These are phyloP conservation scores for Coniella lustricola DNA, from an alignment of 2,329 filamentous ascomycete genomes.

Conservation along the genomic window DNA sequence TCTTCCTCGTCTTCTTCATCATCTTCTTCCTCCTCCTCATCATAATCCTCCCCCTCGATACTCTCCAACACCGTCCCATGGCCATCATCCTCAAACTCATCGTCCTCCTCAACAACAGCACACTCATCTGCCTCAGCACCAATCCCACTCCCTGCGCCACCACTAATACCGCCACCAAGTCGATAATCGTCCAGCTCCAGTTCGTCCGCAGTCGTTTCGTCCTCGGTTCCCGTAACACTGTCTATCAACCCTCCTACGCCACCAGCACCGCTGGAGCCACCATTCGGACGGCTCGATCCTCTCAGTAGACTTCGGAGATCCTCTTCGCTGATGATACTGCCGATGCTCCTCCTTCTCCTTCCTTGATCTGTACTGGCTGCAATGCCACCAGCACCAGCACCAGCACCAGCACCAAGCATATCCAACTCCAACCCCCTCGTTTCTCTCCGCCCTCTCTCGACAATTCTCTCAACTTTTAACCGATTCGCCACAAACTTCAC, in stretches of 20 bases:
- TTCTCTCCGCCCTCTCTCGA: constrained; percentile 52
- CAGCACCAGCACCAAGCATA: neutral
- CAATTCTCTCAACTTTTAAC: constrained; percentile 68
- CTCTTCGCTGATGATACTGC: constrained; percentile 55
- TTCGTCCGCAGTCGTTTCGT: constrained; percentile 16
- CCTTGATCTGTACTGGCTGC: constrained; percentile 22
- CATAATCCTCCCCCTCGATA: neutral
- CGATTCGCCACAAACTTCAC: constrained; percentile 86
- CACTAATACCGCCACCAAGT: neutral
- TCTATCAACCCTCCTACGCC: neutral
- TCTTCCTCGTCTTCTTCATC: too few species aligned
- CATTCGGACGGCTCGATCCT: constrained; percentile 7
- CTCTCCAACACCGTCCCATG: neutral
- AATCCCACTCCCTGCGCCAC: too few species aligned
- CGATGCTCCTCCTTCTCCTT: constrained; percentile 33
- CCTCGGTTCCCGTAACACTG: constrained; percentile 14
- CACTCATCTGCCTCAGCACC: constrained; percentile 3
- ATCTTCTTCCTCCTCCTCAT: neutral
- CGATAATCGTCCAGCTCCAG: constrained; percentile 1
- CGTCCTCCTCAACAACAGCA: constrained; percentile 9
- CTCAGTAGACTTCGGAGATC: constrained; percentile 37
- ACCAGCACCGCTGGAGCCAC: neutral
- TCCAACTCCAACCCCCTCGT: constrained; percentile 36
- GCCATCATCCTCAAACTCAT: neutral
- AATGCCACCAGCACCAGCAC: neutral